These are phyloP conservation scores for Tetrahymena borealis DNA, from an alignment of 73 alveolate species.

Conservation along the genomic window DNA sequence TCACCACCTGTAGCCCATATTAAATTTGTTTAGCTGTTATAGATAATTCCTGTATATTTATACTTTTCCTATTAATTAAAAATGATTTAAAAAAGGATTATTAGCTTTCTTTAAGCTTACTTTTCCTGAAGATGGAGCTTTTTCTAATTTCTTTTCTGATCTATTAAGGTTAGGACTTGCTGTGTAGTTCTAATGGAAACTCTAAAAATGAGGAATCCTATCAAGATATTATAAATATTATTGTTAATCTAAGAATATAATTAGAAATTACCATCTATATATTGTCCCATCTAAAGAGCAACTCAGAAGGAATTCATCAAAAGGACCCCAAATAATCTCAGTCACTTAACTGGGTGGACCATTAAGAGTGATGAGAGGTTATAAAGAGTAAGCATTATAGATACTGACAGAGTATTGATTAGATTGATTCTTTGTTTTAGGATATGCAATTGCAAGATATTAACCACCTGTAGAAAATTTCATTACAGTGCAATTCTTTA, in stretches of 20 bases:
- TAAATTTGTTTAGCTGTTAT: slow-evolving; percentile 49
- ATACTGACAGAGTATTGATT: slow-evolving; percentile 55
- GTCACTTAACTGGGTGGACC: slow-evolving; percentile 60
- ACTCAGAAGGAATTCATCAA: slow-evolving; percentile 64
- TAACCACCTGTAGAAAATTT: slow-evolving; percentile 94
- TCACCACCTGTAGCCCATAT: slow-evolving; percentile 57
- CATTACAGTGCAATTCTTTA: slow-evolving; percentile 70
- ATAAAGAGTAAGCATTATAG: slow-evolving; percentile 86
- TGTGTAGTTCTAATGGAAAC: slow-evolving; percentile 21
- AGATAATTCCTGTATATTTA: slow-evolving; percentile 13
- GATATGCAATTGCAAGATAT: slow-evolving; percentile 81
- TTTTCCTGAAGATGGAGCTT: slow-evolving; percentile 45
- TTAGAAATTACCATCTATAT: slow-evolving; percentile 37
- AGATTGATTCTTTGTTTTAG: slow-evolving; percentile 46
- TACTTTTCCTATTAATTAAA: slow-evolving; percentile 42
- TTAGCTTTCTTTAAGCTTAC: slow-evolving; percentile 38
- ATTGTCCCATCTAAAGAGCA: slow-evolving; percentile 76
- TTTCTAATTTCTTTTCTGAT: slow-evolving; percentile 50
- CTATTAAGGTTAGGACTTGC: slow-evolving; percentile 42
- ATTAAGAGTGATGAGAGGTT: slow-evolving; percentile 58
- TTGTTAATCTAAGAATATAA: neutral
- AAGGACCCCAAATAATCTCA: slow-evolving; percentile 58
- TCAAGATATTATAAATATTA: neutral
- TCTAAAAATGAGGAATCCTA: slow-evolving; percentile 4
- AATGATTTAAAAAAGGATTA: slow-evolving; percentile 45